Evolutionary conservation across 371 early-diverging fungal genomes (phyloP), one percentile per base, ranked within the genome.

Genomic region (Actinomortierella ambigua): DNA sequence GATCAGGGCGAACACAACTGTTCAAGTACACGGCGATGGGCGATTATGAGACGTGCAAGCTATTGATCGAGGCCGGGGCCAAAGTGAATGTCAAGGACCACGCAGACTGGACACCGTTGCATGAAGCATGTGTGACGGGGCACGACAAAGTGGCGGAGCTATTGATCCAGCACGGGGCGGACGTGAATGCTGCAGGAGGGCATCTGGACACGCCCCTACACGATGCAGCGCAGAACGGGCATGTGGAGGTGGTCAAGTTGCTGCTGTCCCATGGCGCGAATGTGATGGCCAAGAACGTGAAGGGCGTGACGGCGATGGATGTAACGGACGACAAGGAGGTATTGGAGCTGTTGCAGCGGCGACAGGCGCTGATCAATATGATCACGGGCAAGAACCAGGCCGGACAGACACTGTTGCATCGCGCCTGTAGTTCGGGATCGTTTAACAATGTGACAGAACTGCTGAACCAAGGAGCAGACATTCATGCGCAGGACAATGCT

Each of bases 161-260:
- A 44, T 75, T 93, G 28, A 75, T 90, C 9, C 62, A 77, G 47
- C 77, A 76, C 28, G 78, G 80, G 9, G 85, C 86, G 1, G 84
- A 88, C 55, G 79, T 90, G 44, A 85, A 90, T 61, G 83, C 81
- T 0, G 65, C 79, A 46, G 89, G 87, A 26, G 76, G 79, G 41
- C 87, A 88, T 50, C 81, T 85, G 46, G 87, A 87, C 48, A 91
- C 93, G 9, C 88, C 95, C 15, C 58, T 95, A 28, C 94, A 94
- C 76, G 93, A 93, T 77, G 93, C 93, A 11, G 82, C 88, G 24
- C 77, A 87, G 39, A 88, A 89, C 62, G 90, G 89, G 0, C 83
- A 85, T 44, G 59, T 79, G 9, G 85, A 86, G 22, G 78, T 81
- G 56, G 88, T 89, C 4, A 75, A 83, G 52, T 55, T 85, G 11